Evolutionary conservation across 495 filamentous ascomycete genomes (phyloP).

Genomic region (Aspergillus bertholletiae): DNA sequence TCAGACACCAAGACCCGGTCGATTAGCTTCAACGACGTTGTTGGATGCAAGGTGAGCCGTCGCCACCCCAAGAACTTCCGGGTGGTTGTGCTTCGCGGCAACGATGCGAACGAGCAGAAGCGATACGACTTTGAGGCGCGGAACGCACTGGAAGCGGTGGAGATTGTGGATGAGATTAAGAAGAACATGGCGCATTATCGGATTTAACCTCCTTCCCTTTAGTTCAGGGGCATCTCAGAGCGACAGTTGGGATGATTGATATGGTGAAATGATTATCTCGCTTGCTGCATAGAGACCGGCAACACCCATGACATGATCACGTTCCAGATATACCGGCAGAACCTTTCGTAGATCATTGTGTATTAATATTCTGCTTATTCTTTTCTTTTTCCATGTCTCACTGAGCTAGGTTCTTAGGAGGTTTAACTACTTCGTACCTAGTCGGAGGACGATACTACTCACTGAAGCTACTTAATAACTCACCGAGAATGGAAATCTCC

Average conservation of each 20-base stretch:
- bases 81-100: slow-evolving; percentile 75
- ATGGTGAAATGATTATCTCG: not conserved
- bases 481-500: slow-evolving; percentile 5
- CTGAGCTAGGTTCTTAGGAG: not conserved
- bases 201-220: slow-evolving; percentile 19
- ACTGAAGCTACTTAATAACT: not conserved
- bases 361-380: too few relatives aligned
- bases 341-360: not conserved
- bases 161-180: slow-evolving; percentile 85
- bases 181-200: slow-evolving; percentile 54
- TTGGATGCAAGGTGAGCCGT: slow-evolving; percentile 87
- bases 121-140: slow-evolving; percentile 94
- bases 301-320: not conserved
- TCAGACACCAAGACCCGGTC: slow-evolving; percentile 75
- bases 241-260: too few relatives aligned
- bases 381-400: too few relatives aligned
- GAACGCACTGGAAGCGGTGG: slow-evolving; percentile 72
- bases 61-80: slow-evolving; percentile 92
- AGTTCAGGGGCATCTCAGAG: too few relatives aligned
- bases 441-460: not conserved
- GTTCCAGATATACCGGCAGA: too few relatives aligned
- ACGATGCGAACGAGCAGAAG: slow-evolving; percentile 70
- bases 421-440: too few relatives aligned
- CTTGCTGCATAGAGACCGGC: not conserved
- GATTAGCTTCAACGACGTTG: slow-evolving; percentile 86